Conservation (phyloP, 106 monocot species). For the Posidonia australis region DNA sequence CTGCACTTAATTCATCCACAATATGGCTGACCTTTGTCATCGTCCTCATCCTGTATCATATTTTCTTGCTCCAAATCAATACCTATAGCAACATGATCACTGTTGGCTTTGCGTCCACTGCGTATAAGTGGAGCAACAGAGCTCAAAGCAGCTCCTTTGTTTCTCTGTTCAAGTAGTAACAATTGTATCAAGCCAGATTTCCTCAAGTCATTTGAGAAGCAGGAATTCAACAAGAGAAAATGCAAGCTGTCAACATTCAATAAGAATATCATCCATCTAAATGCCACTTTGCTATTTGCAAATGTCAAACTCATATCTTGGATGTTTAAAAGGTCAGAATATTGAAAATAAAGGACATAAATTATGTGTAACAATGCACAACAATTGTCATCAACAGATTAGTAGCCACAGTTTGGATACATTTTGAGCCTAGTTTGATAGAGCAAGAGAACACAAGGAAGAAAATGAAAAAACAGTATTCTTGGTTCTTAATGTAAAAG, state of each 20-base stretch:
- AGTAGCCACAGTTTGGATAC: no score
- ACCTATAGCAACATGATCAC: slow-evolving; percentile 73
- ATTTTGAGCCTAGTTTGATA: no score
- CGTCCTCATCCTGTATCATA: slow-evolving; percentile 66
- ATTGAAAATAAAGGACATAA: no score
- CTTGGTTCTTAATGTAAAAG: background rate
- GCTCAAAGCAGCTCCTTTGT: slow-evolving; percentile 25
- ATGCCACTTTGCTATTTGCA: background rate
- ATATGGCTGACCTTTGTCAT: slow-evolving; percentile 69
- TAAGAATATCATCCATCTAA: background rate
- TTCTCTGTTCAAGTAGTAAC: slow-evolving; percentile 40
- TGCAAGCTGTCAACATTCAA: background rate
- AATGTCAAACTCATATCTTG: background rate
- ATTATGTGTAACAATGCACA: no score
- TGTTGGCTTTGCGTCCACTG: slow-evolving; percentile 70
- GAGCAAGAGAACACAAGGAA: background rate
- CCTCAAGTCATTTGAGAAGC: background rate
- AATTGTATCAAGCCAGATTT: background rate
- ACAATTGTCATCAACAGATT: no score
- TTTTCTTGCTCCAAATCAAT: slow-evolving; percentile 59
- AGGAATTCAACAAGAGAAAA: background rate
- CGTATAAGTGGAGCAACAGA: slow-evolving; percentile 39
- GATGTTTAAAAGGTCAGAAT: background rate
- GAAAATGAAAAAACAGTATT: background rate
- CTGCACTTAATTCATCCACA: background rate